A percentile compares a stretch with the other conserved stretches of the same genome.
Conservation (phyloP, 768 basidiomycete genomes). For the Suillus ampliporus region DNA sequence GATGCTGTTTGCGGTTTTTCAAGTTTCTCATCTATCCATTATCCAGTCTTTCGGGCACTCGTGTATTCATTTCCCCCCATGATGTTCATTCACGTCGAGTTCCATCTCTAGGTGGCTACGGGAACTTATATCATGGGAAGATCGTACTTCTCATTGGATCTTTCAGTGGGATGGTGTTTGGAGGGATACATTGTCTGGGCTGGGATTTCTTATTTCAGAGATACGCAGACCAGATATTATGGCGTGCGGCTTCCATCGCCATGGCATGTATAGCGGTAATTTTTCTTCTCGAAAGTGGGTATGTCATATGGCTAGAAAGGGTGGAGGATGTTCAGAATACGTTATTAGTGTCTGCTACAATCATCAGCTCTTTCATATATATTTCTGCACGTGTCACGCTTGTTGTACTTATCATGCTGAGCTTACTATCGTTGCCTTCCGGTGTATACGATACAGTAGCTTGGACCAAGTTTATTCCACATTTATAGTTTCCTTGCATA, state of each 20-base stretch:
- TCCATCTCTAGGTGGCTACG: conserved; percentile 1
- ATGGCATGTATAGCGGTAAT: no score
- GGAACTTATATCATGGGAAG: background rate
- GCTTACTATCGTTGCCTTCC: conserved; percentile 18
- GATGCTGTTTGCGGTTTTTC: background rate
- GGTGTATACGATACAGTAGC: conserved; percentile 18
- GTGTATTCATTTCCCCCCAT: background rate
- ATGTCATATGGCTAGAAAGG: no score
- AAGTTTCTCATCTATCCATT: background rate
- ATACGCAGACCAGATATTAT: conserved; percentile 20
- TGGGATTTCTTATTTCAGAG: conserved; percentile 28
- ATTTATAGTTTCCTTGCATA: background rate
- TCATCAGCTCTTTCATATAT: conserved; percentile 10
- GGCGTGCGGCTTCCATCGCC: conserved; percentile 22
- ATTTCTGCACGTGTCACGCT: conserved; percentile 17
- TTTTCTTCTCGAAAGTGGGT: no score
- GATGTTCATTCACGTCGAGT: background rate
- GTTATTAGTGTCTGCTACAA: no score
- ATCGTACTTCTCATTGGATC: background rate
- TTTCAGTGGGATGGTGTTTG: conserved; percentile 25
- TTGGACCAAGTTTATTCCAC: conserved; percentile 21
- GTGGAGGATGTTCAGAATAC: no score
- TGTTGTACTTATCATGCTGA: conserved; percentile 15
- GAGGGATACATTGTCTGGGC: conserved; percentile 31
- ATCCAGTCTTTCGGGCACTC: background rate